Conservation (phyloP, 2,329 filamentous ascomycete species). For the Orbilia oligospora region DNA sequence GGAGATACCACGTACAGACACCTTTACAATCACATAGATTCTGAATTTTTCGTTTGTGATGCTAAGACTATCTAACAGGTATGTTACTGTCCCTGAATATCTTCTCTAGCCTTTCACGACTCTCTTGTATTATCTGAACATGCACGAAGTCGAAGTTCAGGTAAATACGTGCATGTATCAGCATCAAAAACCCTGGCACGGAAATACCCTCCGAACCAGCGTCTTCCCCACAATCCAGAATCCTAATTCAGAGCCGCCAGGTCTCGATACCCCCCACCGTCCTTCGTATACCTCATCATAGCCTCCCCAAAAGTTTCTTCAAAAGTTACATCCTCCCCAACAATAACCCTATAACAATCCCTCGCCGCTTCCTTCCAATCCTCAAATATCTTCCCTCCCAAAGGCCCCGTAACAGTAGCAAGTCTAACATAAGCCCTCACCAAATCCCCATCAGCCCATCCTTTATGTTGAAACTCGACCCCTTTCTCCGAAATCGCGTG, state of each 20-base stretch:
- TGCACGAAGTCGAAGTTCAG: too few species aligned
- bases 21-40: too few species aligned
- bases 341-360: constrained; percentile 33
- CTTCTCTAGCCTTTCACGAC: too few species aligned
- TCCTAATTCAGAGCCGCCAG: neutral
- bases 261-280: neutral
- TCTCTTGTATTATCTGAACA: too few species aligned
- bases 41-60: too few species aligned
- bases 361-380: constrained; percentile 28
- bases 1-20: too few species aligned
- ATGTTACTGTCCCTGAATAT: too few species aligned
- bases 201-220: too few species aligned
- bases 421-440: constrained; percentile 41
- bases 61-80: too few species aligned
- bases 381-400: neutral
- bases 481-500: neutral
- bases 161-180: too few species aligned
- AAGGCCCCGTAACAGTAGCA: constrained; percentile 2
- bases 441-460: constrained; percentile 28
- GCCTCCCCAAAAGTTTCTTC: constrained; percentile 31
- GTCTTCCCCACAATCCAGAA: too few species aligned
- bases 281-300: neutral
- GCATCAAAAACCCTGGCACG: too few species aligned
- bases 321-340: constrained; percentile 49
- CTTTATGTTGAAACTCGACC: constrained; percentile 17